phyloP scores from a whole-genome alignment of 139 green algal species.

The Chlorella sp. region DNA sequence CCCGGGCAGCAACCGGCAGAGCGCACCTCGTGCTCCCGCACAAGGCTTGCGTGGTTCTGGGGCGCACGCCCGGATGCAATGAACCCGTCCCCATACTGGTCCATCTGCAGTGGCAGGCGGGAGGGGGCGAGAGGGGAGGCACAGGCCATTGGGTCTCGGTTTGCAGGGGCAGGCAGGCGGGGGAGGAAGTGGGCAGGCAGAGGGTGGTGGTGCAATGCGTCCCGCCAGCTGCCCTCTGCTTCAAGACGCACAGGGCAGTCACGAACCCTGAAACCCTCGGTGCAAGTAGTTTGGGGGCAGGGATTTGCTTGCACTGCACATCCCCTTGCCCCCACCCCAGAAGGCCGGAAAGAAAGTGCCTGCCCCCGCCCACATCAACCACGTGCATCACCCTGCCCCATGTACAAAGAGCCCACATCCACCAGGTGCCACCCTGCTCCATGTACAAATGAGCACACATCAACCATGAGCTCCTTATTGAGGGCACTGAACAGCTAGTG shows the following conservation, averaged over 20 bases:
- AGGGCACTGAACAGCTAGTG: not conserved
- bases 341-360: not conserved
- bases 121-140: not conserved
- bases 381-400: not conserved
- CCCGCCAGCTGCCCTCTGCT: too few species aligned
- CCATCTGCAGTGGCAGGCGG: not conserved
- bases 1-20: too few species aligned
- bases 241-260: too few species aligned
- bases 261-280: too few species aligned
- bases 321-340: not conserved
- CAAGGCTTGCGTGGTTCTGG: not conserved
- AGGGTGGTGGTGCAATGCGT: too few species aligned
- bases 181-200: too few species aligned
- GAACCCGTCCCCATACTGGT: not conserved
- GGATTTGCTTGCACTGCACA: not conserved
- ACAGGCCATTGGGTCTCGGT: not conserved
- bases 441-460: not conserved
- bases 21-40: not conserved
- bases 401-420: too few species aligned
- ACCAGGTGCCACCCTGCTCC: too few species aligned
- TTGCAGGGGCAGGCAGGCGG: not conserved
- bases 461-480: not conserved
- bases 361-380: not conserved
- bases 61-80: not conserved
- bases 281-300: not conserved